Evolutionary conservation across 2,329 filamentous ascomycete species (phyloP), one percentile per base, ranked within the genome.

Genomic region (Bipolaris sorokiniana): DNA sequence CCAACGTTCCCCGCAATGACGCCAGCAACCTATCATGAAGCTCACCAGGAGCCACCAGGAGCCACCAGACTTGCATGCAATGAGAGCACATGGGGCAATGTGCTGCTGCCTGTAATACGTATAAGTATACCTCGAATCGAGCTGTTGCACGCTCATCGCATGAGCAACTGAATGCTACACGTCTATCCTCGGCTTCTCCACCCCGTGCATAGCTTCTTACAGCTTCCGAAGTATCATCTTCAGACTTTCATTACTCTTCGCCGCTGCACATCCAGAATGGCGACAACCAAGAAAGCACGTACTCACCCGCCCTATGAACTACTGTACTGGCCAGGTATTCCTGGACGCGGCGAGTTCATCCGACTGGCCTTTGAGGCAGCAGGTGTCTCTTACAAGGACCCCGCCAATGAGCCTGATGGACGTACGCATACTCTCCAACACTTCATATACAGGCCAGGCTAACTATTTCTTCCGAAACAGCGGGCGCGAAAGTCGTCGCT

Each of bases 261-360:
- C 10, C 5, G 28, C 42, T 47, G 16, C 36, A 54, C 38, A 38
- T 44, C 50, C 11, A 15, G 34, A 45, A 72, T 71, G 69, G 57
- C 70, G 5, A 47, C 66, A 31, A 64, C 44, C 58, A 70, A 72
- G 54, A 70, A 67, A 51, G 61, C 62, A 28, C 64, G 62, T 50
- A 70, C 69, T 59, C 75, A 71, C 54, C 78, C 69, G 51, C 78
- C 81, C 0, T 90, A 89, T 71, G 80, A 88, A 62, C 83, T 90
- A 55, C 80, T 90, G 70, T 92, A 92, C 82, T 90, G 88, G 84
- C 88, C 88, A 16, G 76, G 75, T 16, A 78, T 91, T 9, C 90
- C 90, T 33, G 90, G 90, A 38, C 88, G 90, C 47, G 90, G 87
- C 59, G 90, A 94, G 72, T 86, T 86, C 73, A 78, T 92, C 70